Percentiles rank a stretch among this genome's conserved stretches.
Evolutionary conservation across 495 filamentous ascomycete genomes (phyloP).

Genomic region (Lichina pygmaea): DNA sequence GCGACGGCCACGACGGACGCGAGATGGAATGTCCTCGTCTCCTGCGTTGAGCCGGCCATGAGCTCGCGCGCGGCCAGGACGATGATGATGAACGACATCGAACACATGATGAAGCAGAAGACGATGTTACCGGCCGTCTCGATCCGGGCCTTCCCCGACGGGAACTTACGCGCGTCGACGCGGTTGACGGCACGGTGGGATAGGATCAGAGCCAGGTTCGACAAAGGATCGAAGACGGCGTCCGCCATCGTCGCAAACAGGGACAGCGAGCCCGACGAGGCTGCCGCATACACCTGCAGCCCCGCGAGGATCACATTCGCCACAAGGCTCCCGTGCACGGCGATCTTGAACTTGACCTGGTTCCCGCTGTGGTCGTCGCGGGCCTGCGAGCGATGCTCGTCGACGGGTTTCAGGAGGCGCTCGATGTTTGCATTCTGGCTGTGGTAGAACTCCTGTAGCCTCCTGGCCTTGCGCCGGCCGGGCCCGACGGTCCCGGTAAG

Average conservation of each 20-base stretch:
- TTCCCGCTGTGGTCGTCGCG: slow-evolving; percentile 57
- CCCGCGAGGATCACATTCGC: slow-evolving; percentile 58
- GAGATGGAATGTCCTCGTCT: slow-evolving; percentile 34
- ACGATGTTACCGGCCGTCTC: slow-evolving; percentile 92
- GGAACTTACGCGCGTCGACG: slow-evolving; percentile 76
- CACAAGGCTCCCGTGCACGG: slow-evolving; percentile 65
- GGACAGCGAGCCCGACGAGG: slow-evolving; percentile 64
- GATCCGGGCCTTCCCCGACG: slow-evolving; percentile 78
- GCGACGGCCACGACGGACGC: slow-evolving; percentile 73
- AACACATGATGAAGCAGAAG: slow-evolving; percentile 91
- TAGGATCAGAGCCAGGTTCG: slow-evolving; percentile 69
- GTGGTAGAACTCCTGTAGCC: slow-evolving; percentile 66
- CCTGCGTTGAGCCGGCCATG: slow-evolving; percentile 13
- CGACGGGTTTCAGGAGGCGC: slow-evolving; percentile 71
- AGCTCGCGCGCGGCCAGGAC: slow-evolving; percentile 60
- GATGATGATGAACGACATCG: slow-evolving; percentile 75
- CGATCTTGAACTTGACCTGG: slow-evolving; percentile 63
- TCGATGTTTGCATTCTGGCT: slow-evolving; percentile 83
- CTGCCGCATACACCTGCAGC: slow-evolving; percentile 73
- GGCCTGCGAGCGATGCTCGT: slow-evolving; percentile 64
- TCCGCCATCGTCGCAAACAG: slow-evolving; percentile 98
- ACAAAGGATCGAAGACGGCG: slow-evolving; percentile 81
- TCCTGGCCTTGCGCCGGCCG: slow-evolving; percentile 21
- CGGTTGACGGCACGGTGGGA: slow-evolving; percentile 67
- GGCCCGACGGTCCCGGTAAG: slow-evolving; percentile 14